phyloP scores from a whole-genome alignment of 495 filamentous ascomycete species.

The Cladorrhinum samala region DNA sequence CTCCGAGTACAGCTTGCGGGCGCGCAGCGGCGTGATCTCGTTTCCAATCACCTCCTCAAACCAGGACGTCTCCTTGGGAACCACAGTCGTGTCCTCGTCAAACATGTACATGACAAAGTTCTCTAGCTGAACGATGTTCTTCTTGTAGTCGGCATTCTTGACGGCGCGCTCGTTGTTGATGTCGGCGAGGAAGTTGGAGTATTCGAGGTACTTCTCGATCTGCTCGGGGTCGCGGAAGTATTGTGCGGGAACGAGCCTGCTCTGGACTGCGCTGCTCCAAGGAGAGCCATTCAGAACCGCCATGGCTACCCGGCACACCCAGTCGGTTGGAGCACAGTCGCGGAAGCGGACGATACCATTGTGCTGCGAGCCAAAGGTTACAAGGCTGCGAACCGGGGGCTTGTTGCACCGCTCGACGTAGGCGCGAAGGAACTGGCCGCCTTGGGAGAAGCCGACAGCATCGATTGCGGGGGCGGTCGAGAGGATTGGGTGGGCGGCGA shows the following conservation, averaged over 20 bases:
- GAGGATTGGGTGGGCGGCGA: constrained; percentile 70
- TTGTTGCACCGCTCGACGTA: constrained; percentile 86
- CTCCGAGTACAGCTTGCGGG: constrained; percentile 74
- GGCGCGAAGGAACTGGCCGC: constrained; percentile 91
- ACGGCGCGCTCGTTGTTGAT: constrained; percentile 82
- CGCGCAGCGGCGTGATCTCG: constrained; percentile 58
- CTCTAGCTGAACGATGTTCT: constrained; percentile 62
- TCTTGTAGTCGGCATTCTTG: constrained; percentile 71
- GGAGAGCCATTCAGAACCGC: constrained; percentile 64
- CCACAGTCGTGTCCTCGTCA: constrained; percentile 73
- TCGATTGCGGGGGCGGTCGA: constrained; percentile 76
- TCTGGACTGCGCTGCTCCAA: constrained; percentile 72
- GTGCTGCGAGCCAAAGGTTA: constrained; percentile 92
- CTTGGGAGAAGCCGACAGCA: constrained; percentile 90
- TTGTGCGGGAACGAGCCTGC: constrained; percentile 80
- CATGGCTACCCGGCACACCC: constrained; percentile 72
- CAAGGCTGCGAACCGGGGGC: constrained; percentile 71
- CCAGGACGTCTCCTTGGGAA: constrained; percentile 88
- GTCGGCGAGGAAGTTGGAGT: constrained; percentile 94
- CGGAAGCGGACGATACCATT: constrained; percentile 84
- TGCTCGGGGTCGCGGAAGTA: constrained; percentile 79
- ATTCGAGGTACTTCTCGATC: constrained; percentile 66
- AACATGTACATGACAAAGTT: constrained; percentile 89
- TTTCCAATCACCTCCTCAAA: constrained; percentile 81
- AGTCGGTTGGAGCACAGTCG: constrained; percentile 58